These are phyloP conservation scores for Oleoguttula mirabilis DNA, from an alignment of 495 filamentous ascomycete genomes.

Conservation along the genomic window DNA sequence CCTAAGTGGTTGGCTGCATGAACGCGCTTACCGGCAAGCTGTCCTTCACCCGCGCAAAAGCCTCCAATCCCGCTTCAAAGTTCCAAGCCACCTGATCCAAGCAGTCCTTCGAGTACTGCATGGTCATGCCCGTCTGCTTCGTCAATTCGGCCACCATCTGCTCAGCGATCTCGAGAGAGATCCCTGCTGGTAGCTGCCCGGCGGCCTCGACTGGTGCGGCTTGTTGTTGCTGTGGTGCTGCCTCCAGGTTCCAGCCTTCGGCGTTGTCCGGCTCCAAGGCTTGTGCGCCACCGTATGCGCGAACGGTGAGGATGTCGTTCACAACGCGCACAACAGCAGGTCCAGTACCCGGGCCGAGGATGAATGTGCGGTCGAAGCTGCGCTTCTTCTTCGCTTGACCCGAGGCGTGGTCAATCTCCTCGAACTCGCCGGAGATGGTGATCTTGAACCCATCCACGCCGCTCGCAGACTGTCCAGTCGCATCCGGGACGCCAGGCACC, in stretches of 20 bases:
- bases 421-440: conserved; percentile 69
- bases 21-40: conserved; percentile 21
- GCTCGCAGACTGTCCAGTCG: conserved; percentile 45
- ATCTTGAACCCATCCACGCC: conserved; percentile 71
- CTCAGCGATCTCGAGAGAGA: conserved; percentile 30
- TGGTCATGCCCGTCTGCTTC: conserved; percentile 56
- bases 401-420: conserved; percentile 50
- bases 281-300: conserved; percentile 50
- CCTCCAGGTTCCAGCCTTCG: conserved; percentile 7
- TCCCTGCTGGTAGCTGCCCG: conserved; percentile 15
- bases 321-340: conserved; percentile 59
- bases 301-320: conserved; percentile 64
- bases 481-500: conserved; percentile 58
- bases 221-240: conserved; percentile 15
- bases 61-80: conserved; percentile 50
- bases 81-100: conserved; percentile 62
- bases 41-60: conserved; percentile 47
- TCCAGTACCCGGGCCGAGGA: conserved; percentile 59
- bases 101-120: conserved; percentile 59
- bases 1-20: conserved; percentile 6
- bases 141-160: conserved; percentile 54
- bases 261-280: conserved; percentile 44
- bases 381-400: conserved; percentile 46
- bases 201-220: conserved; percentile 1
- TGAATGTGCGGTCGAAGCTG: conserved; percentile 76